These are phyloP conservation scores for Clausena lansium DNA, from an alignment of 345 rosid species.

Conservation along the genomic window DNA sequence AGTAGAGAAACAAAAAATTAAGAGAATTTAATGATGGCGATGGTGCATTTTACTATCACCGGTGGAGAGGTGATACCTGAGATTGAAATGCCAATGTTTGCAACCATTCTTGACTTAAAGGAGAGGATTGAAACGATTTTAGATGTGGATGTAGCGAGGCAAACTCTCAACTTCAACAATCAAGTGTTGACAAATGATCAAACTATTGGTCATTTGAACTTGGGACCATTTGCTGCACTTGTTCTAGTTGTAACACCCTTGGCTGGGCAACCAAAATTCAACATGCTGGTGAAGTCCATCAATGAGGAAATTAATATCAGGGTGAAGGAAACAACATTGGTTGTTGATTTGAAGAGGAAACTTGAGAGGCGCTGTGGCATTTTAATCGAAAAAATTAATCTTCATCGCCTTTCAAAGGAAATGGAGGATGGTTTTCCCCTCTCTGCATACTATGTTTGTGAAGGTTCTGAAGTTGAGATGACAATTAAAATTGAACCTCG, in stretches of 20 bases:
- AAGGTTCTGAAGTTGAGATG: slow-evolving; percentile 2
- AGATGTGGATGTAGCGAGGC: neutral
- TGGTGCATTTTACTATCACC: neutral
- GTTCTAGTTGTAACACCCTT: neutral
- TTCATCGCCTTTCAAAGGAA: neutral
- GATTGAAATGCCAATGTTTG: neutral
- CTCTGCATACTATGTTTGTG: slow-evolving; percentile 4
- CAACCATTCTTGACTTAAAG: slow-evolving; percentile 1
- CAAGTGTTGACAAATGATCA: neutral
- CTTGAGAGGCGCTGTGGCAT: neutral
- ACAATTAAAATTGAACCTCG: neutral
- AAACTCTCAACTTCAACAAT: neutral
- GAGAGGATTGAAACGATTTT: neutral
- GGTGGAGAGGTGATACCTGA: slow-evolving; percentile 10
- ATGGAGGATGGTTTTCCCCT: slow-evolving; percentile 6
- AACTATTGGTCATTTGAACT: neutral
- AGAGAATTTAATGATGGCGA: neutral
- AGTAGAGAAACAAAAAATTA: no score
- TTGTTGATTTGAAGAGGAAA: neutral
- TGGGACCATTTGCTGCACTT: neutral
- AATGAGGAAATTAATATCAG: neutral
- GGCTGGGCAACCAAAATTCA: neutral
- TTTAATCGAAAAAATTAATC: neutral
- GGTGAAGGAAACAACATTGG: neutral
- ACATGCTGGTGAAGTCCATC: neutral